Base-by-base conservation (phyloP, 2,329 filamentous ascomycete species). In the Plenodomus lindquistii region DNA sequence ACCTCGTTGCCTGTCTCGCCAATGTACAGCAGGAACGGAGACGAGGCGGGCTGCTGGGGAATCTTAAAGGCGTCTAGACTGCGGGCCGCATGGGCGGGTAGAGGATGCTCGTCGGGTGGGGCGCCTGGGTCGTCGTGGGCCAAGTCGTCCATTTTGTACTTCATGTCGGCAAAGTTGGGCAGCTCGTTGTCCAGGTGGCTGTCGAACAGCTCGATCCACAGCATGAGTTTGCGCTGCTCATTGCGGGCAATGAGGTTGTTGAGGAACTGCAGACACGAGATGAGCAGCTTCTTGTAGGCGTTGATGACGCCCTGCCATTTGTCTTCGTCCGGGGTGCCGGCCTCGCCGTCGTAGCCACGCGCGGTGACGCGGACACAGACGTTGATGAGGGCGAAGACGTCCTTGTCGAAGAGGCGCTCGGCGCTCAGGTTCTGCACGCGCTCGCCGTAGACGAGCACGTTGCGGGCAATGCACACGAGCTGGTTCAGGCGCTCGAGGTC, bases 181-280 rank as follows among this genome's bases (percentile, higher is more conserved):
- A 69, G 60, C 40, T 69, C 68, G 36, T 69, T 69, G 41, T 76
- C 73, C 6, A 73, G 64, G 16, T 81, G 77, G 52, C 81, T 81
- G 42, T 85, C 84, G 57, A 87, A 87, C 2, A 87, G 73, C 64
- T 84, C 81, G 31, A 86, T 70, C 84, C 84, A 87, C 2, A 87
- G 75, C 59, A 85, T 82, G 57, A 86, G 75, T 61, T 87, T 86
- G 34, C 83, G 75, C 50, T 83, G 78, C 68, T 87, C 84, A 57
- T 87, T 87, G 52, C 84, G 80, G 62, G 84, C 83, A 39, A 85
- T 82, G 40, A 86, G 79, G 55, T 86, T 86, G 70, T 86, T 85
- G 46, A 86, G 70, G 55, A 85, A 85, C 62, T 86, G 84, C n/a
- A 87, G 74, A 52, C 81, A 83, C 2, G 83, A 85, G 46, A 86